Percentiles rank a stretch among this genome's conserved stretches.
These are phyloP conservation scores for Coniochaeta sp. DNA, from an alignment of 2,329 filamentous ascomycete species.

Conservation along the genomic window DNA sequence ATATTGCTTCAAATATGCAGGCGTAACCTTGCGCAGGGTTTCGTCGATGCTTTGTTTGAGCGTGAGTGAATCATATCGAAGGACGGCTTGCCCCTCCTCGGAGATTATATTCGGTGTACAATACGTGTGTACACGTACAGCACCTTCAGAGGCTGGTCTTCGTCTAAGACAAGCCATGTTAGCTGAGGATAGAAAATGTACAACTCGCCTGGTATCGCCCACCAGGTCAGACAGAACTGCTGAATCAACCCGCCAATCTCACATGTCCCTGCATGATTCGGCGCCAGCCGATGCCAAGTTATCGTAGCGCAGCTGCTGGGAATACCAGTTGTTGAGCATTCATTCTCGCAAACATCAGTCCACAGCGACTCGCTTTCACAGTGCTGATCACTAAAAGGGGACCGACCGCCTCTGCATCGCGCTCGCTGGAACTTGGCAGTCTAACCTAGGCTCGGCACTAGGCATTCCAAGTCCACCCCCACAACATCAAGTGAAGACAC, in stretches of 20 bases:
- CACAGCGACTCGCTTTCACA: not conserved
- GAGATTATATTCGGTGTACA: too few relatives aligned
- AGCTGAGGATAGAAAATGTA: not conserved
- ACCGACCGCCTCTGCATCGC: too few relatives aligned
- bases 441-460: not conserved
- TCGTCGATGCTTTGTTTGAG: not conserved
- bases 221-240: not conserved
- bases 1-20: too few relatives aligned
- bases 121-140: too few relatives aligned
- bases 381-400: too few relatives aligned
- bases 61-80: not conserved
- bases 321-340: not conserved
- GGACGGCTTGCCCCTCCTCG: too few relatives aligned
- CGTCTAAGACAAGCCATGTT: not conserved
- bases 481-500: too few relatives aligned
- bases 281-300: not conserved
- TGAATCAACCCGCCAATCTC: not conserved
- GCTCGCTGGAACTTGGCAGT: too few relatives aligned
- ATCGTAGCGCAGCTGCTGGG: not conserved
- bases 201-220: not conserved
- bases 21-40: not conserved
- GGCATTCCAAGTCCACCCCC: not conserved
- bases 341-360: not conserved
- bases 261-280: not conserved
- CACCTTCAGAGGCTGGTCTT: not conserved